Percentiles rank a stretch among this genome's conserved stretches.
Evolutionary conservation across 2,329 filamentous ascomycete species (phyloP).

Genomic region (Paraphoma sp.): DNA sequence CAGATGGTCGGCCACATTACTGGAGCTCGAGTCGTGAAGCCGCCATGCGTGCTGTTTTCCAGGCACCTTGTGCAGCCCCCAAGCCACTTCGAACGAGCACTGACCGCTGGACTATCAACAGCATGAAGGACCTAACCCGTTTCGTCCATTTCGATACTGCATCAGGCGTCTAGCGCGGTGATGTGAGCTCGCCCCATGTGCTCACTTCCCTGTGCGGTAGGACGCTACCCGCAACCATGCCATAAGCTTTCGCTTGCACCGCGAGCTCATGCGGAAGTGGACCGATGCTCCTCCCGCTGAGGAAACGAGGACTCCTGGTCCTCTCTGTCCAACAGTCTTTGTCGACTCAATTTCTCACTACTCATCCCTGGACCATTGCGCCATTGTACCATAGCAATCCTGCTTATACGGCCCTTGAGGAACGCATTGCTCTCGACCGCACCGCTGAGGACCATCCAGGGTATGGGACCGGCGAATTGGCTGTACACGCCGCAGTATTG

Average conservation of each 20-base stretch:
- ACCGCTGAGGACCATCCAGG: background rate
- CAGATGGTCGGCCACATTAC: background rate
- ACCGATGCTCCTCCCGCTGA: constrained; percentile 3
- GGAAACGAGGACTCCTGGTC: background rate
- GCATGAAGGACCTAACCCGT: constrained; percentile 12
- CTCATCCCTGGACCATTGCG: constrained; percentile 1
- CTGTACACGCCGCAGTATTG: background rate
- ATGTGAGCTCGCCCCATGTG: constrained; percentile 23
- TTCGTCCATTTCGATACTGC: constrained; percentile 9
- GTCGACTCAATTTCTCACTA: background rate
- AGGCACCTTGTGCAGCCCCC: constrained; percentile 9
- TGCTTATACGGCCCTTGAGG: background rate
- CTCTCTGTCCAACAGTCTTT: constrained; percentile 2
- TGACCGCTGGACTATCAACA: constrained; percentile 1
- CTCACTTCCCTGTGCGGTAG: constrained; percentile 11
- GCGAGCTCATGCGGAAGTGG: constrained; percentile 2
- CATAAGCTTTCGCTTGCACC: constrained; percentile 12
- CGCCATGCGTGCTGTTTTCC: background rate
- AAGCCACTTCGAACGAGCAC: constrained; percentile 5
- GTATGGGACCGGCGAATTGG: background rate
- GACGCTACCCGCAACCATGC: constrained; percentile 4
- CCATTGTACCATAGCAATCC: background rate
- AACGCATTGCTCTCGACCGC: background rate
- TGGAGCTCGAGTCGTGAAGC: background rate
- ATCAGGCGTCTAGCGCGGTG: constrained; percentile 24